phyloP scores from a whole-genome alignment of 106 monocot genomes.

The Platanthera guangdongensis region DNA sequence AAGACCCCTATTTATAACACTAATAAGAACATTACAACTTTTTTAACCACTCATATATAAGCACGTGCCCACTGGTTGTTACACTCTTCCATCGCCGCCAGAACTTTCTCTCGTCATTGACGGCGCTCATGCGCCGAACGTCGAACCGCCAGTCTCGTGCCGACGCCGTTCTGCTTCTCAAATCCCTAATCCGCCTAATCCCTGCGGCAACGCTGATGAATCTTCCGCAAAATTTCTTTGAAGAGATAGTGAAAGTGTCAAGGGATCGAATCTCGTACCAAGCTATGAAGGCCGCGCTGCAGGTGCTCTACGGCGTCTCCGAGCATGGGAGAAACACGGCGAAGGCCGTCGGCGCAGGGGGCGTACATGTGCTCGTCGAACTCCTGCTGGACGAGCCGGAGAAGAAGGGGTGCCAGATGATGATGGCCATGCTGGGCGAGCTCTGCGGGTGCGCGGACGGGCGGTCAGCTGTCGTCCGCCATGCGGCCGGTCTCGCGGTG shows the following conservation, averaged over 20 bases:
- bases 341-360: constrained; percentile 7
- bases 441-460: constrained; percentile 22
- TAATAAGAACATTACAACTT: too few relatives aligned
- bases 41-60: too few relatives aligned
- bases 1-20: too few relatives aligned
- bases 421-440: background rate
- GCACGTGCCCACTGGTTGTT: too few relatives aligned
- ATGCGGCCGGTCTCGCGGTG: constrained; percentile 24
- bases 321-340: constrained; percentile 7
- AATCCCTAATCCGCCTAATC: background rate
- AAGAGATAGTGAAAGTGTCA: background rate
- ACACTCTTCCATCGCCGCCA: constrained; percentile 13
- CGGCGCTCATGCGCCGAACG: constrained; percentile 10
- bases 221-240: background rate
- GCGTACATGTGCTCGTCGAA: constrained; percentile 14
- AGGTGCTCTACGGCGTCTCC: background rate
- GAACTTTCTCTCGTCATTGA: constrained; percentile 23
- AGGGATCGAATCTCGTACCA: background rate
- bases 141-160: constrained; percentile 10
- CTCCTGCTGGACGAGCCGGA: constrained; percentile 14
- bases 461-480: constrained; percentile 13
- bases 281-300: constrained; percentile 9
- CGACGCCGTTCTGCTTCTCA: constrained; percentile 5
- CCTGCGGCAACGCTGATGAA: background rate
- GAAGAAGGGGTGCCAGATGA: background rate